These are phyloP conservation scores for Thraustotheca clavata DNA, from an alignment of 352 stramenopile species.

Conservation along the genomic window DNA sequence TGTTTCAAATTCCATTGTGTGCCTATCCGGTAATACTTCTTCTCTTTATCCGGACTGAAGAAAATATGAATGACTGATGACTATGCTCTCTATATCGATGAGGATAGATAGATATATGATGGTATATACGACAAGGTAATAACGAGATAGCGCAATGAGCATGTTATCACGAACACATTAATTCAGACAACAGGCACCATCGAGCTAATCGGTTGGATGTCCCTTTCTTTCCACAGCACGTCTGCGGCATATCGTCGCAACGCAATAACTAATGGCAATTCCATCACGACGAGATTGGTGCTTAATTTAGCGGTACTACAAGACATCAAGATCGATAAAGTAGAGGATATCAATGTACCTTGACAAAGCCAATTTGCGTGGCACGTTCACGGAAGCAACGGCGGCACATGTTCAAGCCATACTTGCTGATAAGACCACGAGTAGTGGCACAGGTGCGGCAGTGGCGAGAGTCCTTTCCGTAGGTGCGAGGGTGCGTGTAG, in stretches of 20 bases:
- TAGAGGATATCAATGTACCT: slow-evolving; percentile 44
- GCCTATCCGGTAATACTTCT: too few relatives aligned
- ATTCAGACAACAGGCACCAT: neutral
- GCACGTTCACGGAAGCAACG: slow-evolving; percentile 94
- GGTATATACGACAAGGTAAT: too few relatives aligned
- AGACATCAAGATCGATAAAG: neutral
- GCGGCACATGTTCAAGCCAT: slow-evolving; percentile 94
- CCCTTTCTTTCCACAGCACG: slow-evolving; percentile 17
- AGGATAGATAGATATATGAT: too few relatives aligned
- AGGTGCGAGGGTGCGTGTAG: slow-evolving; percentile 80
- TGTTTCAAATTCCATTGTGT: slow-evolving; percentile 5
- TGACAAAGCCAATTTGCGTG: slow-evolving; percentile 93
- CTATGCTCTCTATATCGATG: too few relatives aligned
- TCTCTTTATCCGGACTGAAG: too few relatives aligned
- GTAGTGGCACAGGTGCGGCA: slow-evolving; percentile 88
- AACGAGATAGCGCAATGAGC: neutral
- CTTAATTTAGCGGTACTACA: slow-evolving; percentile 22
- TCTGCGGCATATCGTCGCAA: too few relatives aligned
- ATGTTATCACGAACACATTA: slow-evolving; percentile 12
- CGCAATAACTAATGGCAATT: too few relatives aligned
- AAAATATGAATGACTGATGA: too few relatives aligned
- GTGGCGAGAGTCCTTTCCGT: slow-evolving; percentile 86
- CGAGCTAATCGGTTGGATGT: slow-evolving; percentile 8
- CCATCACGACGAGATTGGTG: neutral
- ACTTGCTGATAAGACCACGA: slow-evolving; percentile 93